Conservation (phyloP, 2,329 filamentous ascomycete species). For the Penicillium aurantiogriseum region DNA sequence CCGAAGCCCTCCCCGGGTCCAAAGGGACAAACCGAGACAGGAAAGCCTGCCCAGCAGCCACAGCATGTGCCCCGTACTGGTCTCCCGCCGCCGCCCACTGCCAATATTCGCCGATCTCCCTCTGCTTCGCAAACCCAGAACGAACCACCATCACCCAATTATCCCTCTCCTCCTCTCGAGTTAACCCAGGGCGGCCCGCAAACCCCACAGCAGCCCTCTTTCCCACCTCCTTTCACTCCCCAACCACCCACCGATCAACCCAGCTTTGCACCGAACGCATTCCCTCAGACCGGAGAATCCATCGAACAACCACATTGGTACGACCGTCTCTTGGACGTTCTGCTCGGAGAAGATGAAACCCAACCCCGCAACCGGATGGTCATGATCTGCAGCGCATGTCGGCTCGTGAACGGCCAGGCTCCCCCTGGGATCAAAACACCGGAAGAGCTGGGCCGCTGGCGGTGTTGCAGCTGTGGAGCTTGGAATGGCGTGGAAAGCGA, state of each 20-base stretch:
- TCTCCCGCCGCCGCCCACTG: constrained; percentile 61
- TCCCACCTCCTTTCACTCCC: constrained; percentile 8
- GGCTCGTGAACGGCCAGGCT: constrained; percentile 92
- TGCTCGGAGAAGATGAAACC: constrained; percentile 93
- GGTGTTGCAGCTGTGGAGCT: constrained; percentile 78
- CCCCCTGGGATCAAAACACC: constrained; percentile 77
- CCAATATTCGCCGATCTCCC: constrained; percentile 54
- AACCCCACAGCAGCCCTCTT: constrained; percentile 13
- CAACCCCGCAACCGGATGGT: constrained; percentile 86
- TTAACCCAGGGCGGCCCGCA: constrained; percentile 13
- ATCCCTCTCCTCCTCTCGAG: constrained; percentile 32
- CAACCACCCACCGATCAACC: constrained; percentile 37
- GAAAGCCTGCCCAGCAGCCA: constrained; percentile 23
- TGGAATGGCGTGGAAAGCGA: constrained; percentile 82
- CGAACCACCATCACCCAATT: constrained; percentile 24
- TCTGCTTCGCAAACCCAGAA: constrained; percentile 13
- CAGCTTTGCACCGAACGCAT: constrained; percentile 51
- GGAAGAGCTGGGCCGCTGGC: constrained; percentile 81
- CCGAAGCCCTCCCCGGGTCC: constrained; percentile 34
- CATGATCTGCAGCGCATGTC: constrained; percentile 77
- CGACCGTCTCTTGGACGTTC: constrained; percentile 84
- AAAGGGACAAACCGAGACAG: constrained; percentile 26
- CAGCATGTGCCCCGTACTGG: constrained; percentile 49
- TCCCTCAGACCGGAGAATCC: constrained; percentile 37
- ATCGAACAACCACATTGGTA: constrained; percentile 71